Evolutionary conservation across 768 basidiomycete genomes (phyloP), one percentile per base, ranked within the genome.

Genomic region (Leccinellum rugosiceps): DNA sequence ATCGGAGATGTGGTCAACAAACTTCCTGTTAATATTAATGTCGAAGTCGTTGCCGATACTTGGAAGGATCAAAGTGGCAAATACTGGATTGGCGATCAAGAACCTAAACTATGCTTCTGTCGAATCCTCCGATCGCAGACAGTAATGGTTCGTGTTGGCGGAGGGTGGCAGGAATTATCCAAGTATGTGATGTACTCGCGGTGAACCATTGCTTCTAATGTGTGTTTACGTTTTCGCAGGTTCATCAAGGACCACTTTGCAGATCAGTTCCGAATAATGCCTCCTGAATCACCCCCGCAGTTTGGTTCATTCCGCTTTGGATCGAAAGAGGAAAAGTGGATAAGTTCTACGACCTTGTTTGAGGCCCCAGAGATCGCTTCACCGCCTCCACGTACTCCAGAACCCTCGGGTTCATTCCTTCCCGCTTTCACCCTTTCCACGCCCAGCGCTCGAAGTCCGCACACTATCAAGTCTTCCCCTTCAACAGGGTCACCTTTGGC

Each of bases 71-170:
- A 91, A 73, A 94, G 92, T 59, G 94, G 94, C 19, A 94, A 94
- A 67, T 94, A 95, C 67, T 96, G 92, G 94, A 97, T 96, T 63
- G 95, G 95, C 14, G 87, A 92, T 62, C 85, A 92, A 63, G 92
- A 95, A 52, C 84, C 92, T 6, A 93, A 86, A 71, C 77, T 96
- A 31, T 95, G 92, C 71, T 96, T 94, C 71, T 94, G 93, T 71
- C 83, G 94, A 26, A 96, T 96, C 47, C 75, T 96, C 26, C 85
- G 93, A 11, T 93, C 90, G 1, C 90, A 93, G 65, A 94, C 90
- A 0, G 94, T 96, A 60, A 97, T 97, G 94, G 94, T 98, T 45
- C 84, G 94, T 58, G 92, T 97, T 14, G 94, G 94, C 26, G 95
- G 95, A 34, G 95, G 95, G 17, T 98, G 94, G 94, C 77, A 84